Base-by-base conservation (phyloP, 495 filamentous ascomycete genomes). In the Hyaloscypha variabilis region DNA sequence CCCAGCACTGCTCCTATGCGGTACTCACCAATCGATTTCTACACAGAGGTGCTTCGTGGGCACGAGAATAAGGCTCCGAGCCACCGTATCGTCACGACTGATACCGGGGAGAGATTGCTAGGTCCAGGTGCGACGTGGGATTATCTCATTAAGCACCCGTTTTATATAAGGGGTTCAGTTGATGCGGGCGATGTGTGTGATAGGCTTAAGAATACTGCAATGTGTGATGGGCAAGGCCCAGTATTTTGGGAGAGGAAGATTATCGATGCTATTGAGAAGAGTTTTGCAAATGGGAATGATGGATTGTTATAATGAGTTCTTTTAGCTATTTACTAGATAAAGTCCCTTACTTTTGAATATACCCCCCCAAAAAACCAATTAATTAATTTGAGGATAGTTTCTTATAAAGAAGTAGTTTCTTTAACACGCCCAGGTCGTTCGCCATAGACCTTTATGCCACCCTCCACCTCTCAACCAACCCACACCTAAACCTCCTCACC, bases 111-210 rank as follows among this genome's bases (percentile, higher is more conserved):
- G 75, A 83, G 85, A 21, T 78, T 97, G 50, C 81, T 97, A 4
- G 90, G 89, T 36, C 87, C 91, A 1, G 86, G 87, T 34, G 90
- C 90, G 0, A 90, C 92, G 3, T 97, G 94, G 94, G 93, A 97
- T 71, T 76, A 93, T 17, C 94, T 97, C 56, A 90, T 95, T 74
- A 79, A 74, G 24, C 92, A 97, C 77, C 86, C 90, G 25, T 75
- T 94, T 28, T 95, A 88, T 70, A 88, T 90, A 73, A 80, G 82
- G 29, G 94, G 94, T 0, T 78, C 89, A 19, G 90, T 97, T n/a
- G 91, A 97, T 75, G 85, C 97, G 51, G 88, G 78, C 39, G 83
- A 88, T 69, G 88, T 97, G 42, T 88, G 84, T 67, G 88, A 92
- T 67, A 77, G 86, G 25, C 73, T 97, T 29, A 91, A 91, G 78